Evolutionary conservation across 176 grass and related monocot genomes (phyloP), one percentile per base, ranked within the genome.

Genomic region (Eragrostis nindensis): DNA sequence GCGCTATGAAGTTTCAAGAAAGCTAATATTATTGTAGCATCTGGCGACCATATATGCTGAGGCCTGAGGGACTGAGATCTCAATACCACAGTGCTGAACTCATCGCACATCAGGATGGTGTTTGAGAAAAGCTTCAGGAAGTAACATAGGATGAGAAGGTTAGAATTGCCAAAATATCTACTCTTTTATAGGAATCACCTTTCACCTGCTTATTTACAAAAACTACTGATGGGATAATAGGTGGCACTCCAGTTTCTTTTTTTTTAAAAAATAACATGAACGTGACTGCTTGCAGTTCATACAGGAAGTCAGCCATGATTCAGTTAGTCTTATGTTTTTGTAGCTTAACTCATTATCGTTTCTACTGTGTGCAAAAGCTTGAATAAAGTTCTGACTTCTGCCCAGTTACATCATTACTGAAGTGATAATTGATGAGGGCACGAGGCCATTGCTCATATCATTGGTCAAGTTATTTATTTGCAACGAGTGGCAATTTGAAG

Each of bases 141-240:
- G 63, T 68, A 63, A 49, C 48, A 67, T 60, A 47, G 47, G 74
- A 76, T 32, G 44, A 71, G 62, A 15, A 45, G 44, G 79, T 82
- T 53, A 55, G 65, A 45, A 49, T 57, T 66, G 11, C 32, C 15
- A 27, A 19, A 49, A 29, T 75, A 66, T 40, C 11, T 49, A 40
- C 44, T 40, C 29, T 82, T 62, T 38, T 21, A 16, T 19, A 11
- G 0, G 49, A 61, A 8, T 0, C 18, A 27, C 56, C n/a, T 62
- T 15, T 22, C 32, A 32, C 12, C 26, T 32, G 7, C 25, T 29
- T 62, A 19, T 53, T 46, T 46, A 46, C 8, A 1, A 8, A 11
- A 4, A 45, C 30, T 69, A 7, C 36, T 45, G 38, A 4, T 43
- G 42, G 62, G n/a, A 48, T 40, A 42, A 13, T 11, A 50, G 40